Base-by-base conservation (phyloP, 495 filamentous ascomycete genomes). In the Aspergillus bertholletiae region DNA sequence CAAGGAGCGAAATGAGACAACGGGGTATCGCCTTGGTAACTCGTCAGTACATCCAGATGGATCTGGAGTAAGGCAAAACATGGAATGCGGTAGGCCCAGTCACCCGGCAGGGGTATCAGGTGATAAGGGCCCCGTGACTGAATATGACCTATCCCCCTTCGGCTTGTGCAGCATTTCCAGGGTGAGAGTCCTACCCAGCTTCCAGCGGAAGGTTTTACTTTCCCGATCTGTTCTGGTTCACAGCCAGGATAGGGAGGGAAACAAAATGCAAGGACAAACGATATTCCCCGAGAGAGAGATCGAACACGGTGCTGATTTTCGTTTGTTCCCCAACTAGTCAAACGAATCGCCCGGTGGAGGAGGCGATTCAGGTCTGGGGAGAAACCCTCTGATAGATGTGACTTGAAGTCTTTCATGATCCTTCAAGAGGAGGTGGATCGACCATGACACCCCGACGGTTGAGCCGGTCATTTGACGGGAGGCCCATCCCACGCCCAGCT, bases 71-170 rank as follows among this genome's bases (percentile, higher is more conserved):
- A 43, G 39, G 17, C 39, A 21, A 18, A 18, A 18, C 18, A 43
- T 22, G 5, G 3, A 8, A 2, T 41, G 49, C 21, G 48, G 32
- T 12, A 15, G 34, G 34, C 28, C 24, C 24, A 34, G 24, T 21
- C n/a, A 22, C 13, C 30, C 24, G 24, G 39, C 21, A 51, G 28
- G 37, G 51, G 51, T 20, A 55, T 59, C 57, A 59, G 57, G 57
- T 59, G 57, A 59, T 49, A 23, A 21, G 24, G 48, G 54, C 52
- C n/a, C 46, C 56, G 51, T 59, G 56, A 59, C 37, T 7, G 8
- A 43, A 43, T 22, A 22, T 43, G 39, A 43, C 39, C 39, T 43
- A 22, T 43, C 5, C 18, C 2, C 4, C 22, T 43, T 5, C 1
- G 39, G 5, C 17, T 37, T 2, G 1, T n/a, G 5, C 1, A 22